Percentiles rank a stretch among this genome's conserved stretches.
phyloP scores from a whole-genome alignment of 495 filamentous ascomycete species.

The Aspergillus kassunensis region DNA sequence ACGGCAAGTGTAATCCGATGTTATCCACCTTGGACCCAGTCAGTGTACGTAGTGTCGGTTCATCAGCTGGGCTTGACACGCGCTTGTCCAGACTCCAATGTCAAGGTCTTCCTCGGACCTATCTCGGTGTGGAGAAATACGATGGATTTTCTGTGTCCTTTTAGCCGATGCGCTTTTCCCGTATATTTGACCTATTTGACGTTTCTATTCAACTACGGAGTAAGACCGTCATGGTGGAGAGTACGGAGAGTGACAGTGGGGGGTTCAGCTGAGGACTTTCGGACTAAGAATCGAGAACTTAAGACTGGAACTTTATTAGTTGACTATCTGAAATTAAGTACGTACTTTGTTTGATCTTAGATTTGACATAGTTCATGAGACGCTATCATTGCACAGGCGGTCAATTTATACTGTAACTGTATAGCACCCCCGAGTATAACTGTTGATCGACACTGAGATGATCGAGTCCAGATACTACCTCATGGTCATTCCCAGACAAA shows the following conservation, averaged over 20 bases:
- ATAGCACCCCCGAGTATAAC: neutral
- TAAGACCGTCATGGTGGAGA: too few species aligned
- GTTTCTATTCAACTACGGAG: too few species aligned
- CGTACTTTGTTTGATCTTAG: too few species aligned
- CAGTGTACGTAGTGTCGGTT: too few species aligned
- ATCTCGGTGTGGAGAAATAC: neutral
- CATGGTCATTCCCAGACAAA: constrained; percentile 9
- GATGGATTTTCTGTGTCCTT: neutral
- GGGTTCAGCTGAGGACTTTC: constrained; percentile 20
- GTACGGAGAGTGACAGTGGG: neutral
- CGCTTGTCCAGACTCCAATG: neutral
- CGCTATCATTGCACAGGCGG: neutral
- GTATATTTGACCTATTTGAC: too few species aligned
- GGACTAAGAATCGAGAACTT: neutral
- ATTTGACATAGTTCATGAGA: neutral
- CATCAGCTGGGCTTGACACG: neutral
- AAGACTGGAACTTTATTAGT: too few species aligned
- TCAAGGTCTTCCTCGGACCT: too few species aligned
- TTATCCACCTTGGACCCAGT: too few species aligned
- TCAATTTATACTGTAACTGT: too few species aligned
- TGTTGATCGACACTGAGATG: constrained; percentile 6
- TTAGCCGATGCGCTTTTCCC: neutral
- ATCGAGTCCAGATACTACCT: constrained; percentile 14
- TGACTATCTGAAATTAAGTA: too few species aligned
- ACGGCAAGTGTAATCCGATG: too few species aligned